A percentile compares a stretch with the other conserved stretches of the same genome.
These are phyloP conservation scores for Pelargonium exstipulatum DNA, from an alignment of 441 rosid species.

Conservation along the genomic window DNA sequence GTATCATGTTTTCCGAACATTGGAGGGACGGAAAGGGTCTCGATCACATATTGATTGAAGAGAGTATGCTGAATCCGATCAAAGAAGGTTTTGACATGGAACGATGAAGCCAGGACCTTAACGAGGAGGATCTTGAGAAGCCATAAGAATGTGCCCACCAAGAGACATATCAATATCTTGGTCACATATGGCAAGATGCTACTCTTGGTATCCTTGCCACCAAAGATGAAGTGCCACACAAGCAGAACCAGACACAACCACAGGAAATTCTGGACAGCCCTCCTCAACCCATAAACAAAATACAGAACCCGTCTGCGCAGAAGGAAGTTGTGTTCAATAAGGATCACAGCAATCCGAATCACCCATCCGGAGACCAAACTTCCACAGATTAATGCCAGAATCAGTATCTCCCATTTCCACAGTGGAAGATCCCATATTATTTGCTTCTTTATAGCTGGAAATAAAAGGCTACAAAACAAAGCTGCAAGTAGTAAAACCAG, in stretches of 20 bases:
- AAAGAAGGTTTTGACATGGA: constrained; percentile 70
- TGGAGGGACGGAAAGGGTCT: constrained; percentile 59
- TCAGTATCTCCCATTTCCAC: constrained; percentile 63
- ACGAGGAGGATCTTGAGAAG: constrained; percentile 59
- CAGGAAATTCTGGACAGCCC: constrained; percentile 65
- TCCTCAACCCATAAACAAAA: constrained; percentile 31
- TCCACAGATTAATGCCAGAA: constrained; percentile 50
- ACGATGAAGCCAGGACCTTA: constrained; percentile 64
- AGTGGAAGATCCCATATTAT: constrained; percentile 44
- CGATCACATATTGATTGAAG: constrained; percentile 62
- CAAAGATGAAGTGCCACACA: constrained; percentile 53
- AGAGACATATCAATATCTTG: constrained; percentile 32
- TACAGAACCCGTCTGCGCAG: constrained; percentile 50
- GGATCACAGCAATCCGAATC: constrained; percentile 43
- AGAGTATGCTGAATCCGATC: constrained; percentile 65
- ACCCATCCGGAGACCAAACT: constrained; percentile 48
- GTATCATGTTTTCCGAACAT: constrained; percentile 34
- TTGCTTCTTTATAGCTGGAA: constrained; percentile 30
- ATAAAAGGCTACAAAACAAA: constrained; percentile 33
- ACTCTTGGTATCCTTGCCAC: constrained; percentile 21
- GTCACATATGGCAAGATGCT: constrained; percentile 1
- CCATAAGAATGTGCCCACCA: constrained; percentile 55
- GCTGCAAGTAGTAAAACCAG: constrained; percentile 21
- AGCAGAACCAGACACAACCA: constrained; percentile 61
- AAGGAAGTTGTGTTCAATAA: constrained; percentile 45